Evolutionary conservation across 78 protist genomes (phyloP), one percentile per base, ranked within the genome.

Genomic region (Dictyostelium citrinum): DNA sequence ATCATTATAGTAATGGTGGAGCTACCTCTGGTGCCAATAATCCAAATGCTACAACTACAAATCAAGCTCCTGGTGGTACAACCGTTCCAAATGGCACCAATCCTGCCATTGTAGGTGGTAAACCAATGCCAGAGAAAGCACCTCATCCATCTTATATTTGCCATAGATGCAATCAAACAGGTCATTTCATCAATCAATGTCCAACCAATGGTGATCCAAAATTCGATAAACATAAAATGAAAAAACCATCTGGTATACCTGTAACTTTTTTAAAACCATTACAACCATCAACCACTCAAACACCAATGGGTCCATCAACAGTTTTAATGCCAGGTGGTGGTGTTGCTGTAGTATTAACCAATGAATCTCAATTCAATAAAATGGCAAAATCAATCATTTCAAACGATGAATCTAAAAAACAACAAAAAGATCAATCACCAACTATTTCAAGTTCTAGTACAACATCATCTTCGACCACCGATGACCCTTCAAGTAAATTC

Each of bases 161-260:
- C 17, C 93, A 93, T 24, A 64, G 97, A n/a, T 96, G 97, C 31
- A 20, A 83, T 39, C 92, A 96, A 58, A 94, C 97, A 5, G 97
- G 97, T 11, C 97, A 96, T 83, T 96, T 24, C 33, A 96, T 96
- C 27, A 82, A 93, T 43, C 78, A 82, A 46, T 96, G 97, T 45
- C 97, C 97, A 7, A 96, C 97, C 60, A 96, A 96, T n/a, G 91
- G 90, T 8, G 95, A 95, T 16, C 83, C 92, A 7, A 78, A 71
- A 11, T 97, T 95, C 22, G 78, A 95, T n/a, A 58, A 83, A 41
- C 90, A 41, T 11, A 72, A 81, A 29, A 33, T 75, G 29, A 95
- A 86, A 29, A 72, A 83, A 29, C 82, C 94, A 41, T 90, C 93
- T 2, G 93, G 96, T 39, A 90, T 90, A 9, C 94, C 93, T 1